Evolutionary conservation across 129 eudicot genomes (phyloP).

Genomic region (Deinandra increscens): DNA sequence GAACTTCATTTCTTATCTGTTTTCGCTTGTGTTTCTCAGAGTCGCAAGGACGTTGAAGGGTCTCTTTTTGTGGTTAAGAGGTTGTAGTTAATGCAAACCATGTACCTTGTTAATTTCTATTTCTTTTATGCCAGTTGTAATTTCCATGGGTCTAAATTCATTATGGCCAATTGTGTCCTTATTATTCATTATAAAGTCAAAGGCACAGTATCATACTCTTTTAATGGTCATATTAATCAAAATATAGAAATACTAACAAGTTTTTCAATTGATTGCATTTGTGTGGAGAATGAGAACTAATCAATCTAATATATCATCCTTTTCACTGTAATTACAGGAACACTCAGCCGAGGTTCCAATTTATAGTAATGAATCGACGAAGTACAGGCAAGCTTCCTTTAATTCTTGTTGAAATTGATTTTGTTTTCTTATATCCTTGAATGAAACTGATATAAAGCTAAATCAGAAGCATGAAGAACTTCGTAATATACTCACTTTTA

Average conservation of each 20-base stretch:
- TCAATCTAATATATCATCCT: constrained; percentile 6
- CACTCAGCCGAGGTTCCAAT: constrained; percentile 84
- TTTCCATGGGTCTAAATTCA: neutral
- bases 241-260: neutral
- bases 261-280: constrained; percentile 8
- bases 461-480: neutral
- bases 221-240: neutral
- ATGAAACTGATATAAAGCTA: neutral
- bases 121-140: neutral
- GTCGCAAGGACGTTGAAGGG: constrained; percentile 95
- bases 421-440: neutral
- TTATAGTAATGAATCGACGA: constrained; percentile 84
- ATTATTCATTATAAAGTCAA: constrained; percentile 3
- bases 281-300: constrained; percentile 5
- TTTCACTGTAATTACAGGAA: constrained; percentile 45
- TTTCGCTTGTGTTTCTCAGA: constrained; percentile 45
- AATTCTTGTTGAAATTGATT: neutral
- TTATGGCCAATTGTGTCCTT: neutral
- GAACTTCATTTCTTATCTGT: constrained; percentile 14
- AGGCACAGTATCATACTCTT: neutral
- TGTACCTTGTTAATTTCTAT: constrained; percentile 6
- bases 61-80: constrained; percentile 92
- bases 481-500: neutral
- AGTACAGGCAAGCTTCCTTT: constrained; percentile 55
- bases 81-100: constrained; percentile 32